Conservation (phyloP, 2,329 filamentous ascomycete species). For the Nemania serpens region DNA sequence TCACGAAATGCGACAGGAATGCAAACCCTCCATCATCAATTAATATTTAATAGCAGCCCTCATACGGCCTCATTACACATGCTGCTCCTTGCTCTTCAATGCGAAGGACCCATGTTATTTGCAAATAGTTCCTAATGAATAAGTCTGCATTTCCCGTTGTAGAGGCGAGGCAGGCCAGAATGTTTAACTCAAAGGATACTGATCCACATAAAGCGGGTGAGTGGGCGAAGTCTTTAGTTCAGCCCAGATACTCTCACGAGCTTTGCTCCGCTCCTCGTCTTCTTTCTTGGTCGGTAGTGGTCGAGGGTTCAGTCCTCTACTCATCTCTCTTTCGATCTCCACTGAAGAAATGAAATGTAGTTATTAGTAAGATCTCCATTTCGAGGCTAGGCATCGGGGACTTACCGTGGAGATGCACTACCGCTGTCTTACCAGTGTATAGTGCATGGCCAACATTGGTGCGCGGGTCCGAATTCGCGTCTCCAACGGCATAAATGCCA, state of each 20-base stretch:
- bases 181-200: no score
- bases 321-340: conserved; percentile 5
- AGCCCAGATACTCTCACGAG: not conserved
- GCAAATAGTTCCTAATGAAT: no score
- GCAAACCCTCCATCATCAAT: no score
- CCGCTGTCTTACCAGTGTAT: conserved; percentile 62
- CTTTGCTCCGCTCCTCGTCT: not conserved
- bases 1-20: no score
- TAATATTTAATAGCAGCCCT: no score
- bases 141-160: no score
- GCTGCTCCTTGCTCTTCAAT: no score
- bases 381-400: conserved; percentile 5
- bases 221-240: no score
- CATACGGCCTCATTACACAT: no score
- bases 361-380: not conserved
- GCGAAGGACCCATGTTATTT: no score
- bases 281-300: not conserved
- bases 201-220: no score
- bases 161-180: no score
- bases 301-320: not conserved
- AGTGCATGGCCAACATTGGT: conserved; percentile 66
- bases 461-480: conserved; percentile 60
- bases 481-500: conserved; percentile 63
- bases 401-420: conserved; percentile 61
- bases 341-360: not conserved